Evolutionary conservation across 495 filamentous ascomycete species (phyloP).

Genomic region (Penicillium taxi): DNA sequence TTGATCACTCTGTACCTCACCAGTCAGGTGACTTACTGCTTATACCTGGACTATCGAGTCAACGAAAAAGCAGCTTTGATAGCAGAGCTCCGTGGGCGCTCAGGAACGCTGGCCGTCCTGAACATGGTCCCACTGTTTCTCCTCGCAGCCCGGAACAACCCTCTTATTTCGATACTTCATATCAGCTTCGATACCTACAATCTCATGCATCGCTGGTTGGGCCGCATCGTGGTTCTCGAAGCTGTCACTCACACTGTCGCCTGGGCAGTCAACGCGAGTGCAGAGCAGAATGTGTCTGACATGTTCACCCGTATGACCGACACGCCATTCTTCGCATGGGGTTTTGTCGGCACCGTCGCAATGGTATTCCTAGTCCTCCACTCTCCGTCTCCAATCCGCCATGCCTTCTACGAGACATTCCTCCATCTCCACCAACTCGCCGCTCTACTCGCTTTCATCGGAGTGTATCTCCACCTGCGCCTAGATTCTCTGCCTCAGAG

Average conservation of each 20-base stretch:
- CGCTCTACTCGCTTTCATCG: conserved; percentile 54
- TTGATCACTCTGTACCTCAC: conserved; percentile 64
- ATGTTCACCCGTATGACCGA: conserved; percentile 52
- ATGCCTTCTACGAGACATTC: conserved; percentile 89
- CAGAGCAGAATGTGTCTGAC: conserved; percentile 38
- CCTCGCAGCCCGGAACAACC: conserved; percentile 87
- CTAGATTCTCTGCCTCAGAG: conserved; percentile 53
- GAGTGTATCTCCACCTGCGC: conserved; percentile 63
- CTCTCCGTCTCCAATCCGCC: conserved; percentile 66
- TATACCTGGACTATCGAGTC: conserved; percentile 58
- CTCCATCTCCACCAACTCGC: conserved; percentile 68
- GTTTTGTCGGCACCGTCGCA: conserved; percentile 42
- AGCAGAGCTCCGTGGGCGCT: conserved; percentile 70
- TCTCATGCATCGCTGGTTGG: conserved; percentile 90
- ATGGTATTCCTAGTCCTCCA: conserved; percentile 61
- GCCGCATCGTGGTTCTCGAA: conserved; percentile 75
- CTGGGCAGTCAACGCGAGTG: conserved; percentile 50
- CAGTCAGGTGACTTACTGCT: conserved; percentile 73
- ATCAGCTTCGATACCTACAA: conserved; percentile 98
- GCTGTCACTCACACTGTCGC: conserved; percentile 64
- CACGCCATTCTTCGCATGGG: conserved; percentile 53
- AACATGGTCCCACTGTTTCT: conserved; percentile 92
- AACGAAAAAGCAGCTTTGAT: conserved; percentile 43
- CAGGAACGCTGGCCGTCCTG: conserved; percentile 70
- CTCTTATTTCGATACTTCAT: conserved; percentile 69